Conservation (phyloP, 352 stramenopile species). For the Globisporangium paddicum region DNA sequence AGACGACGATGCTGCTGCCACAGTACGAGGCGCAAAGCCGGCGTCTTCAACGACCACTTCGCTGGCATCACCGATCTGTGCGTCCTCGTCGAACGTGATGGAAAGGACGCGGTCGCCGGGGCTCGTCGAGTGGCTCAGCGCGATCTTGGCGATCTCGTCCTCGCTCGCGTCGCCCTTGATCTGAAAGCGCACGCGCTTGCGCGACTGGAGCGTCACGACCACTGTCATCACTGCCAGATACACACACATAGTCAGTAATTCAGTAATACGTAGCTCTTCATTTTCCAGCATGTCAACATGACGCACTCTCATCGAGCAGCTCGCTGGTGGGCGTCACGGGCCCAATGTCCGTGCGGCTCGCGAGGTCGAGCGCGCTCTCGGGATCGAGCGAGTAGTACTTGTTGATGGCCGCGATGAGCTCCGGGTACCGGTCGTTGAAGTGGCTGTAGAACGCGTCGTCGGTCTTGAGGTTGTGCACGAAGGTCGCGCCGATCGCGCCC, state of each 20-base stretch:
- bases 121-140: slow-evolving; percentile 33
- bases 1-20: slow-evolving; percentile 4
- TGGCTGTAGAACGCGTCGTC: slow-evolving; percentile 84
- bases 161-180: slow-evolving; percentile 51
- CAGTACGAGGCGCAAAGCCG: slow-evolving; percentile 13
- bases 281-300: background rate
- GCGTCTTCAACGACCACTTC: slow-evolving; percentile 19
- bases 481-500: slow-evolving; percentile 45
- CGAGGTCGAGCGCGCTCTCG: slow-evolving; percentile 32
- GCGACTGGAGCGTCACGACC: slow-evolving; percentile 51
- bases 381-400: slow-evolving; percentile 54
- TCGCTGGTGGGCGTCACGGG: slow-evolving; percentile 45
- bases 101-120: slow-evolving; percentile 47
- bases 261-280: background rate
- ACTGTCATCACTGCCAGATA: slow-evolving; percentile 44
- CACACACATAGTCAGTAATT: background rate
- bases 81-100: slow-evolving; percentile 65
- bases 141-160: slow-evolving; percentile 57
- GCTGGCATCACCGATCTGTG: slow-evolving; percentile 5
- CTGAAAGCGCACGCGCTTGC: slow-evolving; percentile 50
- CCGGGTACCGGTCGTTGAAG: slow-evolving; percentile 79
- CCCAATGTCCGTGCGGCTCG: slow-evolving; percentile 65
- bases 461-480: slow-evolving; percentile 81
- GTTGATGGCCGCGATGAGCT: slow-evolving; percentile 65
- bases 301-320: slow-evolving; percentile 66